These are phyloP conservation scores for Stagonosporopsis chrysanthemi DNA, from an alignment of 2,329 filamentous ascomycete genomes.

Conservation along the genomic window DNA sequence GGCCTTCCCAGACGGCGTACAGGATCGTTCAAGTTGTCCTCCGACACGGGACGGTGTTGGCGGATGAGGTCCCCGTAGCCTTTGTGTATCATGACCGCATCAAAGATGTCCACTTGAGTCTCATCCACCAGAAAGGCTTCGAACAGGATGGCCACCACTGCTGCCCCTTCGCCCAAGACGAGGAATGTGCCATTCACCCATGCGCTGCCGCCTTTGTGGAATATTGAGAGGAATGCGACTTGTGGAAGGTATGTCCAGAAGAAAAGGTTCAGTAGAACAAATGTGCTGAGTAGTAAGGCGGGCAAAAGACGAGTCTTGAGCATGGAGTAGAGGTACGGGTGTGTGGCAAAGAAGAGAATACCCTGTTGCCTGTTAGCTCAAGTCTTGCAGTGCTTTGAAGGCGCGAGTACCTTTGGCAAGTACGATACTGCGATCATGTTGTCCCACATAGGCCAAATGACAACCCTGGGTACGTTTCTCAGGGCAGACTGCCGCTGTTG, in stretches of 20 bases:
- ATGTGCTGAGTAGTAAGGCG: conserved; percentile 78
- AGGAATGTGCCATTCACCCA: conserved; percentile 89
- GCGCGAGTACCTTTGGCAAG: conserved; percentile 38
- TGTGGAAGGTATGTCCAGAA: conserved; percentile 88
- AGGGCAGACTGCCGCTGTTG: conserved; percentile 46
- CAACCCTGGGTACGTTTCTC: conserved; percentile 32
- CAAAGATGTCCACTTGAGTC: conserved; percentile 80
- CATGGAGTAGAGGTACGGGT: conserved; percentile 83
- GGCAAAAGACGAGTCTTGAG: conserved; percentile 80
- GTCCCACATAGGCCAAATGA: conserved; percentile 40
- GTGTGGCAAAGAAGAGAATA: conserved; percentile 79
- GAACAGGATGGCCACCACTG: conserved; percentile 66
- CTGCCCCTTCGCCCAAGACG: conserved; percentile 73
- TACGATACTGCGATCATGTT: conserved; percentile 39
- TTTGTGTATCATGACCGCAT: conserved; percentile 75
- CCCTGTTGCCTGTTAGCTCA: conserved; percentile 59
- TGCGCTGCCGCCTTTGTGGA: conserved; percentile 80
- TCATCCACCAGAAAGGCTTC: conserved; percentile 69
- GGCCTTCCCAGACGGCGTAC: conserved; percentile 85
- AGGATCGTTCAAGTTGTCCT: conserved; percentile 72
- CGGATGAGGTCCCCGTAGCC: conserved; percentile 67
- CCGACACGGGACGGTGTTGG: conserved; percentile 61
- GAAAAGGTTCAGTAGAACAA: conserved; percentile 87
- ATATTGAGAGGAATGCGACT: conserved; percentile 86
- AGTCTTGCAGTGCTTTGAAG: background rate